These are phyloP conservation scores for Aspergillus ustus DNA, from an alignment of 2,329 filamentous ascomycete species.

Conservation along the genomic window DNA sequence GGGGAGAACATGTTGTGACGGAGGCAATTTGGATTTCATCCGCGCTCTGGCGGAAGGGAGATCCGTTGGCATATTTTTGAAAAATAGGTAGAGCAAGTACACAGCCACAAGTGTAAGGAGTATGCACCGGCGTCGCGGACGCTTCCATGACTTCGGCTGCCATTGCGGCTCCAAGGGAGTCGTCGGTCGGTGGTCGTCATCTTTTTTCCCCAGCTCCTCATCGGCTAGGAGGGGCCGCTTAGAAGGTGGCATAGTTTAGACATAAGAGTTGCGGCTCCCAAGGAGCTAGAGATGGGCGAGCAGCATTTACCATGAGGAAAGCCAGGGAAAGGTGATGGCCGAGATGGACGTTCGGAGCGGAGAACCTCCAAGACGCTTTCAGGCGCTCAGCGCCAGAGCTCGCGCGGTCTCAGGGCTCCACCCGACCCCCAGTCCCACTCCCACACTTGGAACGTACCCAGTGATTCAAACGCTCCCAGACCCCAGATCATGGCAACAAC, in stretches of 20 bases:
- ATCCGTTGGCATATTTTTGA: constrained; percentile 65
- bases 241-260: constrained; percentile 42
- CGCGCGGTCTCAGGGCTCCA: background rate
- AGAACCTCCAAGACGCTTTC: background rate
- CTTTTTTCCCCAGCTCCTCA: constrained; percentile 68
- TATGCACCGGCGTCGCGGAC: constrained; percentile 55
- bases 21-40: constrained; percentile 21
- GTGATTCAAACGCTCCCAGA: background rate
- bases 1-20: constrained; percentile 9
- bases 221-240: constrained; percentile 56
- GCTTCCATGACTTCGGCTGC: constrained; percentile 39
- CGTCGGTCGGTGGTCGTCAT: constrained; percentile 62
- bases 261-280: constrained; percentile 26
- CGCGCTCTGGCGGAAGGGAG: constrained; percentile 40
- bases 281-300: constrained; percentile 23
- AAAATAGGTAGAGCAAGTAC: constrained; percentile 64
- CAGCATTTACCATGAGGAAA: constrained; percentile 18
- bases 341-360: background rate
- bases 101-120: constrained; percentile 53
- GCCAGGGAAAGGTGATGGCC: background rate
- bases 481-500: too few species aligned
- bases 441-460: background rate
- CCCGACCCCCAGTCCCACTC: background rate
- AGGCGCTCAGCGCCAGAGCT: background rate
- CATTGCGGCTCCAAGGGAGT: constrained; percentile 32